A percentile compares a stretch with the other conserved stretches of the same genome.
phyloP scores from a whole-genome alignment of 805 yeast genomes.

The Saitoella complicata region DNA sequence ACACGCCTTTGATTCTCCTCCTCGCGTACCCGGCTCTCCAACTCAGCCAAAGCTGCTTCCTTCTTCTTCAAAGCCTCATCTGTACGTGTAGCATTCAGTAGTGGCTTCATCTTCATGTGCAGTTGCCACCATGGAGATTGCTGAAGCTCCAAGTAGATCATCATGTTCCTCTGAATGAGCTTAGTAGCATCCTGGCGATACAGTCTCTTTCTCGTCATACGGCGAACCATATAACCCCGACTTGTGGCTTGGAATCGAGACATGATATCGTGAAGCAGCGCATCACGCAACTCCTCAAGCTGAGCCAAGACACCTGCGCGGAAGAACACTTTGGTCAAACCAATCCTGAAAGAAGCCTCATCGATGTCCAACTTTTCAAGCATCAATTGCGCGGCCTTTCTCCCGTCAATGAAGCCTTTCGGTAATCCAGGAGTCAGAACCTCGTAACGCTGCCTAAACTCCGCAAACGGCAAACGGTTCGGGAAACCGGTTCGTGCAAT shows the following conservation, averaged over 20 bases:
- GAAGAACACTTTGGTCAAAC: constrained; percentile 58
- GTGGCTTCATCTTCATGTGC: constrained; percentile 55
- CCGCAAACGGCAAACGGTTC: constrained; percentile 69
- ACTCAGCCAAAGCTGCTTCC: constrained; percentile 20
- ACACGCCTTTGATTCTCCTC: constrained; percentile 18
- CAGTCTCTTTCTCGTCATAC: constrained; percentile 30
- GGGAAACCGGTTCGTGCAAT: constrained; percentile 97
- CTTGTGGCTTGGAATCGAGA: constrained; percentile 46
- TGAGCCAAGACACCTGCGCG: constrained; percentile 64
- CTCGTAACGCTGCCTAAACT: constrained; percentile 59
- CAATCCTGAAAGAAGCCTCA: constrained; percentile 42
- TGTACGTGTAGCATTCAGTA: constrained; percentile 34
- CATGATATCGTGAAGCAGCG: constrained; percentile 37
- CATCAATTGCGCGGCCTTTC: constrained; percentile 53
- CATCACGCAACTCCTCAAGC: constrained; percentile 63
- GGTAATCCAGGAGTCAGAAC: constrained; percentile 27
- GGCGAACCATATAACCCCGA: constrained; percentile 50
- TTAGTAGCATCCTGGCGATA: constrained; percentile 53
- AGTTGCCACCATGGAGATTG: constrained; percentile 68
- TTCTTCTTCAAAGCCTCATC: constrained; percentile 11
- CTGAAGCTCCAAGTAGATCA: constrained; percentile 30
- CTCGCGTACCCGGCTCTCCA: constrained; percentile 17
- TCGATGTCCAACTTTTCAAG: constrained; percentile 49
- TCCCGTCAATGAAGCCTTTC: constrained; percentile 21
- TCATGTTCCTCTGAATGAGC: constrained; percentile 46